Evolutionary conservation across 2,329 filamentous ascomycete species (phyloP).

Genomic region (Ophiocordyceps camponoti-saundersi): DNA sequence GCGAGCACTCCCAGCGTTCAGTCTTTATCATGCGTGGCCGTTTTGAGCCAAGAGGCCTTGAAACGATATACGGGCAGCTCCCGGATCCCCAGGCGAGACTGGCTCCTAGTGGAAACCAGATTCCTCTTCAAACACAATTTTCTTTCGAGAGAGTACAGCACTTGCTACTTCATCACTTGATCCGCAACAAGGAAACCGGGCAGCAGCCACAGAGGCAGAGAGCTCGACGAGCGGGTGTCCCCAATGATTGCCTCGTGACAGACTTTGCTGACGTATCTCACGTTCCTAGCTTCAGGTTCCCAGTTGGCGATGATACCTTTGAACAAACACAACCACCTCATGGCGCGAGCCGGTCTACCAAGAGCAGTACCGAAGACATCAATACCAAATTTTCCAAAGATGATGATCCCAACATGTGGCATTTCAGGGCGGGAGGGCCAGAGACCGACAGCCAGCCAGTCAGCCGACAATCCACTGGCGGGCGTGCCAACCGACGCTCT

Average conservation of each 20-base stretch:
- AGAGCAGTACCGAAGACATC: conserved; percentile 40
- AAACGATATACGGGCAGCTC: conserved; percentile 1
- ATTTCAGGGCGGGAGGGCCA: conserved; percentile 33
- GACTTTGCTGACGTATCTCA: conserved; percentile 15
- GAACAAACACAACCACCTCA: conserved; percentile 11
- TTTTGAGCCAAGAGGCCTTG: background rate
- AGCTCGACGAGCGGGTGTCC: background rate
- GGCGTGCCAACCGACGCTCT: conserved; percentile 21
- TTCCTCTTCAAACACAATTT: conserved; percentile 10
- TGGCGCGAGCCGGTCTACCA: conserved; percentile 23
- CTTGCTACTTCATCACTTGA: conserved; percentile 17
- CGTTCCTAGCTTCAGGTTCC: conserved; percentile 32
- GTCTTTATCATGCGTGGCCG: conserved; percentile 4
- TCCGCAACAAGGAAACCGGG: conserved; percentile 12
- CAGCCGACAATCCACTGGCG: conserved; percentile 20
- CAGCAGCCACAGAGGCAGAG: conserved; percentile 5
- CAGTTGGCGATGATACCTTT: conserved; percentile 24
- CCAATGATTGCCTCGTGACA: background rate
- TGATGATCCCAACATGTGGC: conserved; percentile 25
- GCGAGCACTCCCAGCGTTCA: conserved; percentile 3
- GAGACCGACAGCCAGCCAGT: conserved; percentile 10
- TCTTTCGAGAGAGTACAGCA: conserved; percentile 24
- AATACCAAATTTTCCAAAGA: conserved; percentile 41
- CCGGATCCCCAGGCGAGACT: conserved; percentile 1
- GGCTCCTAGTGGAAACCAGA: conserved; percentile 16